These are phyloP conservation scores for Vitis hybrid DNA, from an alignment of 177 flowering plant species.

Conservation along the genomic window DNA sequence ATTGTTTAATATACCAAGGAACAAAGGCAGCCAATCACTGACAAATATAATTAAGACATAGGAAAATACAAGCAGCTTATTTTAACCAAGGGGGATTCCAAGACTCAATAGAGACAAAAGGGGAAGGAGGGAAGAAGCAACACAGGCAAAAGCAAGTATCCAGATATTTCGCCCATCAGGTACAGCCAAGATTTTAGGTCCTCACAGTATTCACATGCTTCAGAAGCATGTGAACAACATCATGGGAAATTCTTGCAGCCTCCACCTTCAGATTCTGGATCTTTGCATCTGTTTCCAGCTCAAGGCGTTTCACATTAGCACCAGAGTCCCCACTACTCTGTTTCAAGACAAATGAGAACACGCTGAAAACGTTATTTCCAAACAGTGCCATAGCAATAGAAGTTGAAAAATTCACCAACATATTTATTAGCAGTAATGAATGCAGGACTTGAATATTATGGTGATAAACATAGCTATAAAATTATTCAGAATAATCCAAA, in stretches of 20 bases:
- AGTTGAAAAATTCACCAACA: neutral
- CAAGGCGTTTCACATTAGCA: constrained; percentile 92
- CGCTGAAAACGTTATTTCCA: neutral
- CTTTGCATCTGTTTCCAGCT: constrained; percentile 72
- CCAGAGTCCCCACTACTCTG: constrained; percentile 98
- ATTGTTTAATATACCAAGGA: neutral
- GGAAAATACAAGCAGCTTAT: neutral
- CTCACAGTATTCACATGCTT: constrained; percentile 82
- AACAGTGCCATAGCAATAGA: constrained; percentile 9
- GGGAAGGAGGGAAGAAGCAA: neutral
- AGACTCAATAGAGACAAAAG: neutral
- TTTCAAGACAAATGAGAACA: neutral
- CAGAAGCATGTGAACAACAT: constrained; percentile 79
- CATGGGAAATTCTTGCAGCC: constrained; percentile 62
- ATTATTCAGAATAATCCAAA: neutral
- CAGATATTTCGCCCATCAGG: neutral
- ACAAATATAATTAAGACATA: neutral
- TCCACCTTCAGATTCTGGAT: constrained; percentile 61
- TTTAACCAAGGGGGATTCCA: neutral
- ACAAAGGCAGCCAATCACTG: constrained; percentile 4
- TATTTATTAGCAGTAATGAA: neutral
- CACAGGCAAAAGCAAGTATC: neutral
- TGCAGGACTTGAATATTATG: neutral
- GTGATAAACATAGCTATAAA: neutral
- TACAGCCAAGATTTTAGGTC: constrained; percentile 16